Evolutionary conservation across 495 filamentous ascomycete species (phyloP), one percentile per base, ranked within the genome.

Genomic region (Podospora pseudocomata): DNA sequence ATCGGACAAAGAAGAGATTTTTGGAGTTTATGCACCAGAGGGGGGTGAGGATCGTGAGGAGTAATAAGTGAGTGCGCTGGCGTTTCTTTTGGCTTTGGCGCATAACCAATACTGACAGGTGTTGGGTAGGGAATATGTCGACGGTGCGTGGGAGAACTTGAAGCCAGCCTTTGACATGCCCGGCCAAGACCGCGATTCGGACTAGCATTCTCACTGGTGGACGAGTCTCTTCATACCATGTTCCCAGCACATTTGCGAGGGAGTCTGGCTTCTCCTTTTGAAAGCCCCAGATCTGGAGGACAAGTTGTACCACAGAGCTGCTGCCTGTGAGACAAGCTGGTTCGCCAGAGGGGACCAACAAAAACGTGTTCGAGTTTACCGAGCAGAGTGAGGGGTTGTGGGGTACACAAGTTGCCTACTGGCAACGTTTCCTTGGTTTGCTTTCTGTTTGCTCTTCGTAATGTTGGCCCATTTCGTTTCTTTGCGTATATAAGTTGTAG

Each of bases 1-100:
- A 78, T 60, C 72, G 81, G 30, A 84, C 81, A 55, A 84, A 82
- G 80, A 72, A 73, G 60, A 68, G 82, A 58, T 83, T 84, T 57
- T 70, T 84, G 66, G 65, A 67, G 13, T 82, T 82, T 63, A 68
- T 78, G 49, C 70, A 70, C 49, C 76, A 65, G 68, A 79, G 78
- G 76, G 80, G 79, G 20, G 69, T 83, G 28, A 77, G 68, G 68
- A 57, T 84, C 19, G 70, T 74, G 0, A 76, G 77, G 76, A 70
- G 69, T 27, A 71, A 66, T 18, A 59, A 32, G 81, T 82, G 67
- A 67, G 79, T 76, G 23, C 30, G 26, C 44, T 34, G 2, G 20
- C 9, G 16, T 56, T 65, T 0, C 15, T 7, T 62, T 7, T 62
- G 19, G 18, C 60, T 26, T 60, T 23, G 5, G 2, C 27, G n/a